Conservation (phyloP, 306 rosid genomes). For the Luffa aegyptiaca region DNA sequence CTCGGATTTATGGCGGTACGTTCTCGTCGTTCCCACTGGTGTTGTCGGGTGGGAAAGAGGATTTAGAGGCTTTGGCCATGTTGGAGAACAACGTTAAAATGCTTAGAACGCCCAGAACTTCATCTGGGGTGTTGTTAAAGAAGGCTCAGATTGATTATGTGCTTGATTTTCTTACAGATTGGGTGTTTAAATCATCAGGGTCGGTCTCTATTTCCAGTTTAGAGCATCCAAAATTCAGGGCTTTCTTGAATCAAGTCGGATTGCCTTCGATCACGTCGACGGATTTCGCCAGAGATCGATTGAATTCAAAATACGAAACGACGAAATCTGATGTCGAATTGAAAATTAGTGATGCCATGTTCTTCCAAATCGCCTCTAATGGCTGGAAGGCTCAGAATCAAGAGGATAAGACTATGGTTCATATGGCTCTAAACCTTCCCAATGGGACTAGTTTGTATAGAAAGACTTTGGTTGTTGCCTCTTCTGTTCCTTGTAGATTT, state of each 20-base stretch:
- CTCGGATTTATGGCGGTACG: conserved; percentile 18
- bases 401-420: conserved; percentile 46
- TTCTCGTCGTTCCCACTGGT: conserved; percentile 8
- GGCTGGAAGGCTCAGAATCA: conserved; percentile 50
- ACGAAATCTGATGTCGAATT: conserved; percentile 58
- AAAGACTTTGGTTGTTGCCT: conserved; percentile 47
- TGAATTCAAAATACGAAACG: conserved; percentile 48
- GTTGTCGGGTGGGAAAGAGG: conserved; percentile 82
- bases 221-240: conserved; percentile 69
- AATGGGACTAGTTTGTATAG: conserved; percentile 85
- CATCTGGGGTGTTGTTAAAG: conserved; percentile 52
- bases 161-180: conserved; percentile 57
- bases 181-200: conserved; percentile 76
- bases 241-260: conserved; percentile 67
- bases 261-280: conserved; percentile 45
- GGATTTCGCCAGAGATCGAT: conserved; percentile 39
- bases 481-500: conserved; percentile 53
- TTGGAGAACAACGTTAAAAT: conserved; percentile 78
- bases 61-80: conserved; percentile 79
- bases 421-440: conserved; percentile 62
- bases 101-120: conserved; percentile 76
- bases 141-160: conserved; percentile 59
- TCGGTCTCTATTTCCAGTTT: conserved; percentile 63
- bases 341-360: conserved; percentile 66
- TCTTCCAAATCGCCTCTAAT: conserved; percentile 67